Percentiles rank a stretch among this genome's conserved stretches.
Evolutionary conservation across 495 filamentous ascomycete species (phyloP).

Genomic region (Lindgomyces ingoldianus): DNA sequence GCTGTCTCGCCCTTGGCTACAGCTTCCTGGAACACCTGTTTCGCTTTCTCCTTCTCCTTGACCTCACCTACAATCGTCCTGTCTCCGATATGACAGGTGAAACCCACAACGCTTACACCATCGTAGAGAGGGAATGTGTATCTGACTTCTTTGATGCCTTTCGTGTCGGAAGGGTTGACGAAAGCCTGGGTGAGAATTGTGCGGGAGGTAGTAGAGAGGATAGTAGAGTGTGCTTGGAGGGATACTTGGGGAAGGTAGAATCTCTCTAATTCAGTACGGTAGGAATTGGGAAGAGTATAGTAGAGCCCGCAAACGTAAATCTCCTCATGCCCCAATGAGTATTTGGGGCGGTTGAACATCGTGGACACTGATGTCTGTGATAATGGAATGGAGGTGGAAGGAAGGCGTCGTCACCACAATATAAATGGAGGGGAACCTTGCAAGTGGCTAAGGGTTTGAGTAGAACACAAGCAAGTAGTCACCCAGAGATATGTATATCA

Average conservation of each 20-base stretch:
- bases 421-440: too few relatives aligned
- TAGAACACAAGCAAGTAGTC: too few relatives aligned
- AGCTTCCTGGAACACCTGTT: conserved; percentile 55
- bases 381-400: too few relatives aligned
- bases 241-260: conserved; percentile 58
- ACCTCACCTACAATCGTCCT: conserved; percentile 58
- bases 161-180: conserved; percentile 50
- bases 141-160: conserved; percentile 53
- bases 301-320: conserved; percentile 31
- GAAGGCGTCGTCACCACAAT: too few relatives aligned
- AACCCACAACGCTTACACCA: conserved; percentile 64
- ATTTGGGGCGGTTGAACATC: not conserved
- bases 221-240: conserved; percentile 54
- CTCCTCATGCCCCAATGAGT: conserved; percentile 8
- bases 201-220: conserved; percentile 57
- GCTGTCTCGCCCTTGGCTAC: conserved; percentile 59
- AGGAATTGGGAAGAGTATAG: conserved; percentile 12
- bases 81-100: conserved; percentile 57
- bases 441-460: too few relatives aligned
- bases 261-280: conserved; percentile 1
- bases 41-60: conserved; percentile 61
- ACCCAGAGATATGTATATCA: too few relatives aligned
- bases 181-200: conserved; percentile 65
- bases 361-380: too few relatives aligned
- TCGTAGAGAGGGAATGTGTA: conserved; percentile 72